Percentiles rank a stretch among this genome's conserved stretches.
Conservation (phyloP, 129 eudicot species). For the Escallonia herrerae region DNA sequence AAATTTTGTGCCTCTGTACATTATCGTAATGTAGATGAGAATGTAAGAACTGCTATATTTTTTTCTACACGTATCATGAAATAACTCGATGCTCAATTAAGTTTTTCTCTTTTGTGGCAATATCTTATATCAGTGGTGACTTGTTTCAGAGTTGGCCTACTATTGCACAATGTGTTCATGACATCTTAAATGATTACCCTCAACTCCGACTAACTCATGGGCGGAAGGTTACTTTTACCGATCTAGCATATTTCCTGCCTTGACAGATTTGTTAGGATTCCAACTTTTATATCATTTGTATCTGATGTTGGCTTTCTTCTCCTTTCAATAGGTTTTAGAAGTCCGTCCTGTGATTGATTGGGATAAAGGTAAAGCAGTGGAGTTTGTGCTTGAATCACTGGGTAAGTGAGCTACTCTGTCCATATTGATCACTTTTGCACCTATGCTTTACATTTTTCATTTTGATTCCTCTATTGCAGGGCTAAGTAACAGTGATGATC, state of each 20-base stretch:
- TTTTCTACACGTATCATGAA: too few species aligned
- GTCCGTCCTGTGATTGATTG: slow-evolving; percentile 91
- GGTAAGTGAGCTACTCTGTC: slow-evolving; percentile 30
- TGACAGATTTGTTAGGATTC: not conserved
- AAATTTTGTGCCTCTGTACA: slow-evolving; percentile 94
- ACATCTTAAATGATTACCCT: slow-evolving; percentile 69
- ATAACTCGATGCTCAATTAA: not conserved
- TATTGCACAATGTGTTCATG: slow-evolving; percentile 79
- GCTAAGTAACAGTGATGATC: slow-evolving; percentile 40
- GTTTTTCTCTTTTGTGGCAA: not conserved
- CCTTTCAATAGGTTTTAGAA: slow-evolving; percentile 72
- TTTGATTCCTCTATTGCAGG: slow-evolving; percentile 29
- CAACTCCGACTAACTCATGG: slow-evolving; percentile 77
- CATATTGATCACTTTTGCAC: not conserved
- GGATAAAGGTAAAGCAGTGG: slow-evolving; percentile 98
- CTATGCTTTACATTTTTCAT: not conserved
- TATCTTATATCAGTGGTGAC: not conserved
- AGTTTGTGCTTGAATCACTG: slow-evolving; percentile 79
- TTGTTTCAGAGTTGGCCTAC: slow-evolving; percentile 65
- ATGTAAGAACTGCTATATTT: slow-evolving; percentile 29
- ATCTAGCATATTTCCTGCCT: not conserved
- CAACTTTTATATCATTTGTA: not conserved
- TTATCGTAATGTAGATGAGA: slow-evolving; percentile 94
- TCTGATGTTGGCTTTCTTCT: slow-evolving; percentile 2
- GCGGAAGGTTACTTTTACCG: slow-evolving; percentile 54